Conservation (phyloP, 306 rosid species). For the Castanea crenata region DNA sequence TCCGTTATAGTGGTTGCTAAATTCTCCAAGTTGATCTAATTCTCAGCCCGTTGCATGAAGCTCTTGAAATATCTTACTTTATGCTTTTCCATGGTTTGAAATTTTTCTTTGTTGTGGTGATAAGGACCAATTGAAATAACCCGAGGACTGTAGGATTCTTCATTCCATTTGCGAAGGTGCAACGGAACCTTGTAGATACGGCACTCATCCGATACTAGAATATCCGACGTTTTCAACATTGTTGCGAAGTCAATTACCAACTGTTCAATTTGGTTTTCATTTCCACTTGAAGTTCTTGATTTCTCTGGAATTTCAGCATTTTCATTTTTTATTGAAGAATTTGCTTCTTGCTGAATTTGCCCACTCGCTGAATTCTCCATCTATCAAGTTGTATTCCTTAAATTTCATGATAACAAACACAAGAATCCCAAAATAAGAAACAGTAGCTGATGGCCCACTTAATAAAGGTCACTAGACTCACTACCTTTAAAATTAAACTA, state of each 20-base stretch:
- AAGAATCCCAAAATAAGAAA: background rate
- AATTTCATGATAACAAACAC: background rate
- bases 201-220: background rate
- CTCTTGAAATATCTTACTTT: conserved; percentile 13
- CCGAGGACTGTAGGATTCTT: conserved; percentile 32
- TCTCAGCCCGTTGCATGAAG: background rate
- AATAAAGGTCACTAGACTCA: no score
- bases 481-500: no score
- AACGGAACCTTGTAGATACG: conserved; percentile 32
- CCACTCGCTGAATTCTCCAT: background rate
- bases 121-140: conserved; percentile 38
- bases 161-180: conserved; percentile 19
- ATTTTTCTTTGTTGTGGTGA: background rate
- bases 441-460: no score
- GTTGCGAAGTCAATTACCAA: background rate
- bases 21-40: background rate
- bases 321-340: background rate
- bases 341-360: background rate
- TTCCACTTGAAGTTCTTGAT: background rate
- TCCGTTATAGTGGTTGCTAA: background rate
- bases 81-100: conserved; percentile 26
- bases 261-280: background rate
- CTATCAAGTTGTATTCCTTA: background rate
- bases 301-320: background rate
- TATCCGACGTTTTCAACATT: background rate